Evolutionary conservation across 2,329 filamentous ascomycete species (phyloP), one percentile per base, ranked within the genome.

Genomic region (Penicillium capsulatum): DNA sequence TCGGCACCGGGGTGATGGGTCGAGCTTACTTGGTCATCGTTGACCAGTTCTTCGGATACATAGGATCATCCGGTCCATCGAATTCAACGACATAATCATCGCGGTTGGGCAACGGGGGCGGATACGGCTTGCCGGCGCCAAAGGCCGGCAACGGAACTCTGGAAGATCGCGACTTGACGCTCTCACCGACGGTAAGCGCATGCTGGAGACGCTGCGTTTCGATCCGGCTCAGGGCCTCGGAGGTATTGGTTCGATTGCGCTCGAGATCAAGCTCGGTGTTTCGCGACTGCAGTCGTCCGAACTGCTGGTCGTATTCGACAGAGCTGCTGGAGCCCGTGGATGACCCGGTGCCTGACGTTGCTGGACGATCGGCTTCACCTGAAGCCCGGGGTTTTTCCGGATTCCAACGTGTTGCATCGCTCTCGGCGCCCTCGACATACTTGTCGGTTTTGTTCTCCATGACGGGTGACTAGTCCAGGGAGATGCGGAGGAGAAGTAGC

Each of bases 51-150:
- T 75, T 69, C 1, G 74, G 72, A 48, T 77, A 72, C 14, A 73
- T 14, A 2, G 73, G 73, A 47, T 77, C 75, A 40, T 73, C 59
- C 0, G 61, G 62, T 2, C 74, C 74, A 44, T 76, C 73, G 42
- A 77, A 78, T 35, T 77, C 74, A 4, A 77, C 74, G 3, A 77
- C 73, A 45, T 77, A 79, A 34, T 76, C 71, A 36, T 77, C 73
- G 19, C 65, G 61, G 3, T 68, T 68, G 4, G 73, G 73, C 6
- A 78, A 50, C 2, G 60, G 65, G 7, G 74, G 73, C 2, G 75
- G 75, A 41, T 72, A 75, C 1, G 71, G 64, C 47, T 75, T 77
- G 3, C 69, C 73, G 11, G 35, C 60, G 38, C 57, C 58, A 33
- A 57, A 59, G 13, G 48, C 34, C 3, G 57, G 57, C 3, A 60